Percentiles rank a stretch among this genome's conserved stretches.
These are phyloP conservation scores for Boletus calvinii DNA, from an alignment of 1,284 basidiomycete genomes.

Conservation along the genomic window DNA sequence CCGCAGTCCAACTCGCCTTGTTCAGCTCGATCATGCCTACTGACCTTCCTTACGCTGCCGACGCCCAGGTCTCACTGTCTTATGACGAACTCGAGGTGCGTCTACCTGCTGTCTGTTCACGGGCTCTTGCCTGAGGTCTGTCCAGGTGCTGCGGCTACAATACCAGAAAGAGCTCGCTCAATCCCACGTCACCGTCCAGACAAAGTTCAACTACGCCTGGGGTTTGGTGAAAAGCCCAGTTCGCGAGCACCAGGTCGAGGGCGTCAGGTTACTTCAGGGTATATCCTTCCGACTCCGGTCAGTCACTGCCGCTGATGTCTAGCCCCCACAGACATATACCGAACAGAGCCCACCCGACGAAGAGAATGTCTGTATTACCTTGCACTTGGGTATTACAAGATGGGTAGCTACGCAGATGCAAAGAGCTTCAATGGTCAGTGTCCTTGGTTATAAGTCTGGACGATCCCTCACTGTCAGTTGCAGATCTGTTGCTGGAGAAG, in stretches of 20 bases:
- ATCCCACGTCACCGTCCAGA: slow-evolving; percentile 90
- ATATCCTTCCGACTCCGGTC: not conserved
- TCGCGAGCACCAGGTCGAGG: slow-evolving; percentile 83
- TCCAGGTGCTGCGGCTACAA: slow-evolving; percentile 78
- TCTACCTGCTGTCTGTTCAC: not conserved
- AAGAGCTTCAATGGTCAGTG: slow-evolving; percentile 87
- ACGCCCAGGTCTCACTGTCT: slow-evolving; percentile 85
- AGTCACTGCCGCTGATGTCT: slow-evolving; percentile 2
- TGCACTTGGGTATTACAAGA: slow-evolving; percentile 95
- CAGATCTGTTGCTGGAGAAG: slow-evolving; percentile 87
- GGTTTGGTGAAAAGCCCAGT: slow-evolving; percentile 89
- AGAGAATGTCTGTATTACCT: slow-evolving; percentile 98
- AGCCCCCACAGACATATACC: slow-evolving; percentile 75
- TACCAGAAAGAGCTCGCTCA: slow-evolving; percentile 86
- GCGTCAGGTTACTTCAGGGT: slow-evolving; percentile 92
- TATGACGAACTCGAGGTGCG: slow-evolving; percentile 87
- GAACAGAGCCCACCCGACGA: slow-evolving; percentile 81
- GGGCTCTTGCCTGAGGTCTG: slow-evolving; percentile 3
- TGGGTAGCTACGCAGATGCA: slow-evolving; percentile 94
- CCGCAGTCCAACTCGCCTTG: slow-evolving; percentile 14
- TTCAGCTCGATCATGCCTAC: slow-evolving; percentile 53
- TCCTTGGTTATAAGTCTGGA: not conserved
- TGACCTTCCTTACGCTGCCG: slow-evolving; percentile 94
- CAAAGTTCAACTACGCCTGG: slow-evolving; percentile 98
- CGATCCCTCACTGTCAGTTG: slow-evolving; percentile 2